A percentile compares a stretch with the other conserved stretches of the same genome.
Conservation (phyloP, 1,284 basidiomycete genomes). For the Heterobasidion occidentale region DNA sequence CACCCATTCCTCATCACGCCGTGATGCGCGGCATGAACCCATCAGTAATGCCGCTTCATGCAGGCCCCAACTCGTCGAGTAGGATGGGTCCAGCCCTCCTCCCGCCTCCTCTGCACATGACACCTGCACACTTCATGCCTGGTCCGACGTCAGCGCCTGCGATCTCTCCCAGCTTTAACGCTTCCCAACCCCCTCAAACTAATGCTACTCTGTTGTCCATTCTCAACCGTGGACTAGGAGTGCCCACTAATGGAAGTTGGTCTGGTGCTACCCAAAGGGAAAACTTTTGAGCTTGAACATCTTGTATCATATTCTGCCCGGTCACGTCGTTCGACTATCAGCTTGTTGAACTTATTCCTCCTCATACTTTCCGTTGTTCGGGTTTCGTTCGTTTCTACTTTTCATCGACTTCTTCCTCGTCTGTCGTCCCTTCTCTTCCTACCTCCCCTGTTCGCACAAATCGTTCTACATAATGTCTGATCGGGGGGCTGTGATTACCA, state of each 20-base stretch:
- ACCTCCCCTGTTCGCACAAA: background rate
- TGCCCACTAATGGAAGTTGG: slow-evolving; percentile 8
- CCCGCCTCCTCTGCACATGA: slow-evolving; percentile 10
- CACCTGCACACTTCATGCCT: slow-evolving; percentile 6
- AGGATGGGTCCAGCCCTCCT: slow-evolving; percentile 4
- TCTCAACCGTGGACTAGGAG: slow-evolving; percentile 15
- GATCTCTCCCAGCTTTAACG: slow-evolving; percentile 12
- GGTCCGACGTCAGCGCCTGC: slow-evolving; percentile 13
- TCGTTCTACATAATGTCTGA: background rate
- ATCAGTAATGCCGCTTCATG: background rate
- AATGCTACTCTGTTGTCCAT: slow-evolving; percentile 27
- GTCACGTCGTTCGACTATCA: background rate
- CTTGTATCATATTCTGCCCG: background rate
- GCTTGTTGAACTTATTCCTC: background rate
- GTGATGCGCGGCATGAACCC: background rate
- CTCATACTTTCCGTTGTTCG: background rate
- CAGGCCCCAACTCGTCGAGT: background rate
- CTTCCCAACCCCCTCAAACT: slow-evolving; percentile 11
- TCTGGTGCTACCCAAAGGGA: background rate
- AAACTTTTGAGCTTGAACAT: background rate
- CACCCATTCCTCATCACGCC: background rate
- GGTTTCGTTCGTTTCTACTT: background rate
- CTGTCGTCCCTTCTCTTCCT: background rate
- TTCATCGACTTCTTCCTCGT: background rate
- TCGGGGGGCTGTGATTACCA: background rate